Base-by-base conservation (phyloP, 352 stramenopile species). In the Pythium insidiosum region DNA sequence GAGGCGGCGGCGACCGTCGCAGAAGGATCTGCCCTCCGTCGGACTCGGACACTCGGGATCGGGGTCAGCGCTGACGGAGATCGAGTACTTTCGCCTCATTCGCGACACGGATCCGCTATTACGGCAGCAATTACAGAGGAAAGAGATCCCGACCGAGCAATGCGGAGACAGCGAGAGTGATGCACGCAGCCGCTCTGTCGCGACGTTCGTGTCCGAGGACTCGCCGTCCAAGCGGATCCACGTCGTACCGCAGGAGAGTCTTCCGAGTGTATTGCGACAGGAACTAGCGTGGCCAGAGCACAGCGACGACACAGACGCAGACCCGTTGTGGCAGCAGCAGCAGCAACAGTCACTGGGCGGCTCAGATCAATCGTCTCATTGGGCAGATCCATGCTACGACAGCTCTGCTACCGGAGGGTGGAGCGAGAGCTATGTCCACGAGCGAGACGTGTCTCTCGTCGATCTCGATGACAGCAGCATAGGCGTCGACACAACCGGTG, bases 241-340 rank as follows among this genome's bases (percentile, higher is more conserved):
- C 15, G 10, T 55, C 4, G 12, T 48, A 12, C 39, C 28, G 7
- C 15, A 38, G 23, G 25, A 35, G 1, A 47, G 19, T 12, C 25
- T 22, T 2, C 5, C 15, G 3, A 29, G 43, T 15, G 29, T 48
- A 10, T 13, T 48, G 7, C 21, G 13, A 2, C n/a, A 45, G 12
- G 34, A 48, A 23, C 28, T 55, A 9, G 39, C 23, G 13, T 55
- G 47, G 47, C n/a, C n/a, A n/a, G n/a, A n/a, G n/a, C n/a, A n/a
- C n/a, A n/a, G n/a, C n/a, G n/a, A n/a, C n/a, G n/a, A n/a, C n/a
- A n/a, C n/a, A n/a, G n/a, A n/a, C n/a, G n/a, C n/a, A n/a, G n/a
- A n/a, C n/a, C n/a, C n/a, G n/a, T n/a, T n/a, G n/a, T n/a, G n/a
- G n/a, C n/a, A n/a, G n/a, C n/a, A n/a, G n/a, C n/a, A n/a, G n/a